These are phyloP conservation scores for Metschnikowia reukaufii DNA, from an alignment of 805 yeast genomes.

Conservation along the genomic window DNA sequence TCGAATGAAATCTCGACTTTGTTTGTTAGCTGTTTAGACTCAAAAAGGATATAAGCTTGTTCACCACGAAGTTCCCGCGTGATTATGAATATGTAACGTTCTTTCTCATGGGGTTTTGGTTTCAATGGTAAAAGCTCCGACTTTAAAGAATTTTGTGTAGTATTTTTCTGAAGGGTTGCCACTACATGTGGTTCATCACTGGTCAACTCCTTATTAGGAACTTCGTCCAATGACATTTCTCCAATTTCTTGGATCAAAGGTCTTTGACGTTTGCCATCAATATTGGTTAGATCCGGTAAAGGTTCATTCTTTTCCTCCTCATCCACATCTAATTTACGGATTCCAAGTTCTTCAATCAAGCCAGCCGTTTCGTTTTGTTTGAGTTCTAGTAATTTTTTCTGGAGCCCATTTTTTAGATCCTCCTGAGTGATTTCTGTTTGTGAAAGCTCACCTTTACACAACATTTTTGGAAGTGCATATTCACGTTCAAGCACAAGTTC, in stretches of 20 bases:
- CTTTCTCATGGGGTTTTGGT: not conserved
- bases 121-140: no score
- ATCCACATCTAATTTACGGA: slow-evolving; percentile 8
- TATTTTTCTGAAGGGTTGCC: no score
- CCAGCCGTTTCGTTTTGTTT: slow-evolving; percentile 44
- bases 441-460: slow-evolving; percentile 61
- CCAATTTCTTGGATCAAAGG: slow-evolving; percentile 59
- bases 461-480: slow-evolving; percentile 67
- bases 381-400: slow-evolving; percentile 34
- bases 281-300: slow-evolving; percentile 33
- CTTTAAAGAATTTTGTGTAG: no score
- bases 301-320: slow-evolving; percentile 18
- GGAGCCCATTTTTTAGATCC: slow-evolving; percentile 44
- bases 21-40: slow-evolving; percentile 19
- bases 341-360: slow-evolving; percentile 40
- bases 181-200: no score
- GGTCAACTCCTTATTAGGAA: not conserved
- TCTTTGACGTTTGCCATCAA: slow-evolving; percentile 24
- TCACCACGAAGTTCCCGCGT: slow-evolving; percentile 3
- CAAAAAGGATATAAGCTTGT: slow-evolving; percentile 15
- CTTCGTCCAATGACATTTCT: slow-evolving; percentile 23
- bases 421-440: slow-evolving; percentile 43
- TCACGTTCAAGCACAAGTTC: slow-evolving; percentile 59
- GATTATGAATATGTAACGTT: slow-evolving; percentile 12
- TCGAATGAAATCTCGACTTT: slow-evolving; percentile 14